Base-by-base conservation (phyloP, 768 basidiomycete species). In the Lentinula sp. region DNA sequence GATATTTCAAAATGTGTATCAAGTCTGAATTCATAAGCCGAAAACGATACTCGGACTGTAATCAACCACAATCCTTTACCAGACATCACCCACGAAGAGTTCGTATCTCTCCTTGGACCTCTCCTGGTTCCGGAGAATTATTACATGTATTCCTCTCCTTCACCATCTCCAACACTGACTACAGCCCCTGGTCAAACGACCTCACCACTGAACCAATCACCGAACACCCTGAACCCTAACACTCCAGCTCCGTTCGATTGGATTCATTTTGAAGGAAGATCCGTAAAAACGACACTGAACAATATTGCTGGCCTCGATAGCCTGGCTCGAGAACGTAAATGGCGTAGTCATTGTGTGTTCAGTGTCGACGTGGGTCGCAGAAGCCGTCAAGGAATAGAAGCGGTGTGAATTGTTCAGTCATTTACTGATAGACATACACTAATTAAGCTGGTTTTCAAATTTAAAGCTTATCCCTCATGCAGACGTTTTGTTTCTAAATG, bases 51-150 rank as follows among this genome's bases (percentile, higher is more conserved):
- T 8, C 82, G 84, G 43, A 87, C 89, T 11, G 85, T 92, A 55
- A 84, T 93, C 65, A 91, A 94, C 71, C 90, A 94, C 73, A 93
- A 93, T 65, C 91, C 92, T 2, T 78, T 94, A 7, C 92, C 90
- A 0, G 92, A 93, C 64, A 84, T 93, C 63, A 88, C 89, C 0
- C 91, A 93, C 65, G 91, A 93, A 63, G 91, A 94, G 67, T 93
- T 93, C 66, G 85, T 94, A 43, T 81, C 86, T 3, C 74, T 90
- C 50, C 77, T 93, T 1, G 90, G 91, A 0, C 91, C 91, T n/a
- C 70, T 93, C 23, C 82, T 93, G 21, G 88, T 86, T 0, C 90
- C 91, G 9, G 91, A 92, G 70, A 92, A 92, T 68, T 93, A 87
- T 59, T 75, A 49, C 23, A 60, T 73, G 1, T 72, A 76, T 63